These are phyloP conservation scores for Zasmidium citrigriseum DNA, from an alignment of 2,329 filamentous ascomycete species.

Conservation along the genomic window DNA sequence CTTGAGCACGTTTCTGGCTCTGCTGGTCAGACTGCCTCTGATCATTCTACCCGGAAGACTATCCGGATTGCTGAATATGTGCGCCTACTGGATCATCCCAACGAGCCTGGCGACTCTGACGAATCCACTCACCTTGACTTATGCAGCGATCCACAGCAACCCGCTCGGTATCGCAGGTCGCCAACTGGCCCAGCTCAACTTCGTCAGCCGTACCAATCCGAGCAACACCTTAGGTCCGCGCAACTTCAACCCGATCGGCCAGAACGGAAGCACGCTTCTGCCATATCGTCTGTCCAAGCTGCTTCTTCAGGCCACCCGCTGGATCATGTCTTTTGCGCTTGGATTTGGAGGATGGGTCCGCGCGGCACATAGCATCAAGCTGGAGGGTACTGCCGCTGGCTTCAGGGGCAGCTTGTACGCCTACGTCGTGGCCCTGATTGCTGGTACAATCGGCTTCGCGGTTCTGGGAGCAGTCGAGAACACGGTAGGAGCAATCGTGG, in stretches of 20 bases:
- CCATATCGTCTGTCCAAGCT: constrained; percentile 91
- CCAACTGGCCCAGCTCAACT: constrained; percentile 77
- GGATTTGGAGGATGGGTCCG: constrained; percentile 97
- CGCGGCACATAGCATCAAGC: constrained; percentile 75
- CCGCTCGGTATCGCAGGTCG: constrained; percentile 75
- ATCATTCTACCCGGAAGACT: constrained; percentile 78
- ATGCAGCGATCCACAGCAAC: constrained; percentile 89
- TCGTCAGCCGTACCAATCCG: constrained; percentile 71
- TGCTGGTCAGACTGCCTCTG: constrained; percentile 81
- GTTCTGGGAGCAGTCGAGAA: constrained; percentile 61
- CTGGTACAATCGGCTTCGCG: constrained; percentile 92
- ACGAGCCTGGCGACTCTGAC: constrained; percentile 83
- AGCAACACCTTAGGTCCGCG: constrained; percentile 63
- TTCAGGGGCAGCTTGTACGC: constrained; percentile 82
- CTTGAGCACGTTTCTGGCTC: constrained; percentile 76
- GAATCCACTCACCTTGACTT: constrained; percentile 89
- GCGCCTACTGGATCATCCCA: constrained; percentile 78
- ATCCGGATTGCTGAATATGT: constrained; percentile 67
- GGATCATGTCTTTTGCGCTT: constrained; percentile 85
- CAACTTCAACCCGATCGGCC: constrained; percentile 26
- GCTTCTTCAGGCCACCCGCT: constrained; percentile 83
- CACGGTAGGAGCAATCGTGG: constrained; percentile 39
- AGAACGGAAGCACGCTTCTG: constrained; percentile 38
- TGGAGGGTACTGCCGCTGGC: constrained; percentile 55
- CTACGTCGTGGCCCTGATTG: constrained; percentile 89